Conservation (phyloP, 2,329 filamentous ascomycete species). For the Diaporthe capsici region DNA sequence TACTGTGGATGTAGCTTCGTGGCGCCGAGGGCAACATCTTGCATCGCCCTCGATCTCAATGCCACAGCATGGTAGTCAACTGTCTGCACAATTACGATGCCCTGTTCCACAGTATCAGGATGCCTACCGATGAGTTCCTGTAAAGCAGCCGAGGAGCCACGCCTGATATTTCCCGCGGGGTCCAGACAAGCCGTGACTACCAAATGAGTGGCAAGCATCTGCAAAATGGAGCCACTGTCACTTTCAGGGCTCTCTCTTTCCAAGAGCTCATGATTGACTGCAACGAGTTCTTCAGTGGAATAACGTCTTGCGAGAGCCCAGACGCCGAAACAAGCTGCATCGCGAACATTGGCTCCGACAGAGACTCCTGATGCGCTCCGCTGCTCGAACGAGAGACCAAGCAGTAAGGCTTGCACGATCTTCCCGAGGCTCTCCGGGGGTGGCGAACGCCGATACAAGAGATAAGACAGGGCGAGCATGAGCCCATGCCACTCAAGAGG, state of each 20-base stretch:
- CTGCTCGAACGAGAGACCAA: slow-evolving; percentile 90
- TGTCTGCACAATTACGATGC: slow-evolving; percentile 87
- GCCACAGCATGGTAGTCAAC: slow-evolving; percentile 96
- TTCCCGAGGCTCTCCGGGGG: slow-evolving; percentile 78
- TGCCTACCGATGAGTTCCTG: slow-evolving; percentile 96
- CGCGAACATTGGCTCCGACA: slow-evolving; percentile 89
- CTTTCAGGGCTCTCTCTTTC: slow-evolving; percentile 55
- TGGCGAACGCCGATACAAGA: slow-evolving; percentile 87
- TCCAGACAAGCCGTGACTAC: slow-evolving; percentile 88
- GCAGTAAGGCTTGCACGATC: slow-evolving; percentile 82
- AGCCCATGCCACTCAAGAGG: slow-evolving; percentile 92
- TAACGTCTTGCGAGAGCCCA: slow-evolving; percentile 95
- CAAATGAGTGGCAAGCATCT: slow-evolving; percentile 85
- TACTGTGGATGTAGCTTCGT: slow-evolving; percentile 78
- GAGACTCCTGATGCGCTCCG: slow-evolving; percentile 87
- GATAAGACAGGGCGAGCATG: slow-evolving; percentile 87
- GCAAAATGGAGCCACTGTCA: slow-evolving; percentile 70
- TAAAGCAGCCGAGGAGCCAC: slow-evolving; percentile 91
- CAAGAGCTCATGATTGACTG: slow-evolving; percentile 67
- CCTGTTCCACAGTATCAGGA: slow-evolving; percentile 84
- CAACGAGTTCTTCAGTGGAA: slow-evolving; percentile 80
- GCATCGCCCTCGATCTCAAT: slow-evolving; percentile 84
- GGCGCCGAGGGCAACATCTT: slow-evolving; percentile 79
- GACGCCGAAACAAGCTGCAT: slow-evolving; percentile 95
- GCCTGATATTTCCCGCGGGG: slow-evolving; percentile 91